Conservation (phyloP, 1,284 basidiomycete species). For the Naganishia liquefaciens region DNA sequence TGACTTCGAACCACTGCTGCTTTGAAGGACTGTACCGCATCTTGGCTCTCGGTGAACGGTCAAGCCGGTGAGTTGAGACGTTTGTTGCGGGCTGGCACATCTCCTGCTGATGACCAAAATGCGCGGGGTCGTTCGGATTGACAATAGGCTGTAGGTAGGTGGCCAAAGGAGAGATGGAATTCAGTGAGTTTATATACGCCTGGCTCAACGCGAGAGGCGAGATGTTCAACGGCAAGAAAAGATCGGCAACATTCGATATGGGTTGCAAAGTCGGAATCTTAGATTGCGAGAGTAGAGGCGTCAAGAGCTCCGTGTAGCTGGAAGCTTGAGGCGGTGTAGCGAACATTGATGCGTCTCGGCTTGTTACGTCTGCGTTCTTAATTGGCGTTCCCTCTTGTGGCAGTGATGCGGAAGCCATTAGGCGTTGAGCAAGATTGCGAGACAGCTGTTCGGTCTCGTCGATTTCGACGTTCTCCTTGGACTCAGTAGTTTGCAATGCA, state of each 20-base stretch:
- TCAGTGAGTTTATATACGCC: slow-evolving; percentile 2
- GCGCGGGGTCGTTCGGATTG: not conserved
- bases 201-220: slow-evolving; percentile 19
- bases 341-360: not conserved
- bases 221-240: slow-evolving; percentile 18
- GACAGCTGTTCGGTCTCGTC: slow-evolving; percentile 6
- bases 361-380: not conserved
- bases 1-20: slow-evolving; percentile 20
- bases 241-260: slow-evolving; percentile 9
- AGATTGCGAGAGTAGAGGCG: slow-evolving; percentile 8
- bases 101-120: not conserved
- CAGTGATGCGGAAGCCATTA: not conserved
- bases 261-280: slow-evolving; percentile 24
- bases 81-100: slow-evolving; percentile 19
- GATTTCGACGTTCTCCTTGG: not conserved
- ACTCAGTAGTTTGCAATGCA: not conserved
- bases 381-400: not conserved
- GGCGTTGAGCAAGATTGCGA: slow-evolving; percentile 11
- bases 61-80: slow-evolving; percentile 23
- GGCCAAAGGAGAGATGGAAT: not conserved
- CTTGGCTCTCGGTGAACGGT: slow-evolving; percentile 23
- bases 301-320: slow-evolving; percentile 14
- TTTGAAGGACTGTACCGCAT: slow-evolving; percentile 25
- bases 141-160: not conserved
- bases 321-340: slow-evolving; percentile 2